Conservation (phyloP, 371 early-diverging fungal species). For the Lichtheimia corymbifera region DNA sequence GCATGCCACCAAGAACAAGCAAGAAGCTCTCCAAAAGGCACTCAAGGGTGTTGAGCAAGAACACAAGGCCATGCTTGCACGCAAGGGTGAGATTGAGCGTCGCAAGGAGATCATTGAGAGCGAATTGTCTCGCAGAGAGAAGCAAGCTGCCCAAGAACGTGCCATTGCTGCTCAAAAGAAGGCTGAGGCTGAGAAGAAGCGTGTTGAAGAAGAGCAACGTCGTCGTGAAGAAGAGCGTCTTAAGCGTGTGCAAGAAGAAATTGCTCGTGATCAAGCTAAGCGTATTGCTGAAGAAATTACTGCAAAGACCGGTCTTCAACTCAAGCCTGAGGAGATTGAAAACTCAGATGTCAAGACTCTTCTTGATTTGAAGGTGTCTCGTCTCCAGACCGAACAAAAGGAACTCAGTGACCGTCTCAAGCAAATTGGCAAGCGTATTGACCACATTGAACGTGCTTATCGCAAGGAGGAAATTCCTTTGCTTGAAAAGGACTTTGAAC, state of each 20-base stretch:
- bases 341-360: slow-evolving; percentile 81
- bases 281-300: slow-evolving; percentile 87
- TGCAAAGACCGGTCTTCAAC: slow-evolving; percentile 78
- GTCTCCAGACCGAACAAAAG: slow-evolving; percentile 88
- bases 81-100: slow-evolving; percentile 87
- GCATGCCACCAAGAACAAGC: slow-evolving; percentile 63
- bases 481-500: slow-evolving; percentile 87
- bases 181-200: slow-evolving; percentile 84
- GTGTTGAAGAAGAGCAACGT: slow-evolving; percentile 82
- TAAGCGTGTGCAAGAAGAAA: slow-evolving; percentile 76
- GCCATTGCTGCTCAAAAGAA: slow-evolving; percentile 74
- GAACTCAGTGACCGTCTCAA: slow-evolving; percentile 77
- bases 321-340: slow-evolving; percentile 85
- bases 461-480: slow-evolving; percentile 93
- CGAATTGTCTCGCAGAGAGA: slow-evolving; percentile 75
- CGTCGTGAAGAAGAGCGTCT: slow-evolving; percentile 85
- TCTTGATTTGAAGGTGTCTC: slow-evolving; percentile 84
- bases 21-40: slow-evolving; percentile 66
- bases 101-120: slow-evolving; percentile 91
- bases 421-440: slow-evolving; percentile 77
- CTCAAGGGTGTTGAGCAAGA: slow-evolving; percentile 78
- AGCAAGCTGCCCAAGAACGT: slow-evolving; percentile 77
- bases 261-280: slow-evolving; percentile 83
- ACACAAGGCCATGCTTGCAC: slow-evolving; percentile 73
- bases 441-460: slow-evolving; percentile 96